Base-by-base conservation (phyloP, 75 land plant genomes). In the Picea sitchensis region DNA sequence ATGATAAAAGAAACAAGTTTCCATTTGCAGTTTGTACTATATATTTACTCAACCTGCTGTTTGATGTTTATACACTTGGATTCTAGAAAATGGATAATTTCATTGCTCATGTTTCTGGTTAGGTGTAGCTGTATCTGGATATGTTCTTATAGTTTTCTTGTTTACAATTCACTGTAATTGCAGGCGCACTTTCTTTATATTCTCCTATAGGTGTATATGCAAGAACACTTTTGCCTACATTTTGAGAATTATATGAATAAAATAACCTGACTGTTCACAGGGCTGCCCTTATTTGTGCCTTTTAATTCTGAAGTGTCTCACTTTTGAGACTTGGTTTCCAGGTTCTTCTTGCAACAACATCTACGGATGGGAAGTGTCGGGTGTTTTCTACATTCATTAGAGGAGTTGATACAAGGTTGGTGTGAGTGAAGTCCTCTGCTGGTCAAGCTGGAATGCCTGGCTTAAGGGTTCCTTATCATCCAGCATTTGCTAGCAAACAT, bases 301-400 rank as follows among this genome's bases (percentile, higher is more conserved):
- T 76, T n/a, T 54, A 76, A 51, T 20, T 23, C 54, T 32, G 21
- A 76, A 32, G n/a, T 34, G 18, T 58, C 75, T 58, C 18, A 8
- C 17, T 47, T 26, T 62, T 36, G 63, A 51, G 14, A 12, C 58
- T 61, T 79, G 31, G 56, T 85, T 57, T 67, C 4, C 87, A 98
- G 99, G 87, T 93, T 72, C 83, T 98, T 77, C 88, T 98, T 84
- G 99, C 99, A 64, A 98, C 99, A 32, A 95, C 98, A 78, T 98
- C 98, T 2, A 91, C 99, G 36, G 99, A 98, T 86, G 93, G 98
- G 80, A 98, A 96, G 82, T 98, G 99, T 71, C 82, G 99, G 23
- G 87, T 98, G 9, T 96, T 98, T 73, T 93, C 98, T 78, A 95
- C 98, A 34, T 98, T 87, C 80, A 93, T 98, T 51, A 95, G 94